Conservation (phyloP, 495 filamentous ascomycete genomes). For the Elasticomyces elasticus region DNA sequence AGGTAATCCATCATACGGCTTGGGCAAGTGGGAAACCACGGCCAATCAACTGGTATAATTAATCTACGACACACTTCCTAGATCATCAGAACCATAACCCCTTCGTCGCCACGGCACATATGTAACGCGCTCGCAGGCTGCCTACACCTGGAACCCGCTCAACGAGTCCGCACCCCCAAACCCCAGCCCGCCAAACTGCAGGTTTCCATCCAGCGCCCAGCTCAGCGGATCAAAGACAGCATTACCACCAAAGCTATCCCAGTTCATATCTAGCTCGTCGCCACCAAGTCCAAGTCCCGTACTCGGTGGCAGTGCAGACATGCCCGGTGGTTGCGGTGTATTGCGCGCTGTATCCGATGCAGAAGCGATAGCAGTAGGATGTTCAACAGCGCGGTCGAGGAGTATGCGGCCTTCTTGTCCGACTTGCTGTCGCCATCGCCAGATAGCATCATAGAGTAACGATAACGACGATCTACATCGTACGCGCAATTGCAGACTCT, state of each 20-base stretch:
- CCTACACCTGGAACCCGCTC: background rate
- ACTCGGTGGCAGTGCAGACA: background rate
- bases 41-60: too few species aligned
- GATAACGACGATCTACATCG: slow-evolving; percentile 89
- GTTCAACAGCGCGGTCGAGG: slow-evolving; percentile 18
- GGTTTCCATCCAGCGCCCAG: slow-evolving; percentile 78
- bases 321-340: slow-evolving; percentile 15
- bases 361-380: slow-evolving; percentile 12
- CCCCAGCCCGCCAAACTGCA: slow-evolving; percentile 47
- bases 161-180: slow-evolving; percentile 1
- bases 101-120: too few species aligned
- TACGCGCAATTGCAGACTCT: slow-evolving; percentile 72
- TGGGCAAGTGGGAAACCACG: too few species aligned
- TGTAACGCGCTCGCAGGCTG: too few species aligned
- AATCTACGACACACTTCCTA: too few species aligned
- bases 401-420: slow-evolving; percentile 12
- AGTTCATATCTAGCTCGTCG: slow-evolving; percentile 16
- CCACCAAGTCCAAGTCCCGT: background rate
- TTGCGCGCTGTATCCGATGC: slow-evolving; percentile 14
- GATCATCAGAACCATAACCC: too few species aligned
- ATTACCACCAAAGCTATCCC: slow-evolving; percentile 53
- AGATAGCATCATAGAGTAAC: slow-evolving; percentile 82
- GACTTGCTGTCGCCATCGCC: slow-evolving; percentile 60
- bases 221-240: slow-evolving; percentile 74
- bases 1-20: too few species aligned